These are phyloP conservation scores for Tylopilus sp. DNA, from an alignment of 1,284 basidiomycete species.

Conservation along the genomic window DNA sequence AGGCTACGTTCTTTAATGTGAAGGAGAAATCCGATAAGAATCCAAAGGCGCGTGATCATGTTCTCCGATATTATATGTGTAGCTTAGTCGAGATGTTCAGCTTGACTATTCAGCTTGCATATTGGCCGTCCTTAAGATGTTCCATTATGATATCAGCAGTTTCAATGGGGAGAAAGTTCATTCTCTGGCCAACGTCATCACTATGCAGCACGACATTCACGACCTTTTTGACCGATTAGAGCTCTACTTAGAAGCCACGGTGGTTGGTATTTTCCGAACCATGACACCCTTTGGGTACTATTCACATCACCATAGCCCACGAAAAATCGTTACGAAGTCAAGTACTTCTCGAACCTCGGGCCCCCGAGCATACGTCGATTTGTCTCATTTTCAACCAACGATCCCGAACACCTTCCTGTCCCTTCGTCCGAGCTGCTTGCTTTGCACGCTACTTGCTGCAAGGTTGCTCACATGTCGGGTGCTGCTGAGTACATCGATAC, in stretches of 20 bases:
- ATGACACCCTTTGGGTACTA: background rate
- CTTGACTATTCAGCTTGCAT: background rate
- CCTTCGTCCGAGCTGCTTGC: slow-evolving; percentile 1
- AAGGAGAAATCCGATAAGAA: background rate
- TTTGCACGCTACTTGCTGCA: slow-evolving; percentile 6
- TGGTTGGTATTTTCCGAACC: background rate
- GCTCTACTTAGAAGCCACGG: slow-evolving; percentile 5
- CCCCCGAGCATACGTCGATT: background rate
- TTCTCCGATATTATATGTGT: background rate
- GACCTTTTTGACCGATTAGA: background rate
- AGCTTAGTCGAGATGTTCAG: background rate
- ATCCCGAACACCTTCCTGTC: slow-evolving; percentile 1
- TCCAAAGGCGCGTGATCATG: background rate
- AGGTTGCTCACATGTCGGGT: slow-evolving; percentile 8
- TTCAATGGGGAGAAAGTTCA: slow-evolving; percentile 6
- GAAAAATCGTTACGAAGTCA: slow-evolving; percentile 1
- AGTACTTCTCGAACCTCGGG: background rate
- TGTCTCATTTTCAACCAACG: background rate
- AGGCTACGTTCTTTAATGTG: background rate
- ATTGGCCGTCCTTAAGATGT: background rate
- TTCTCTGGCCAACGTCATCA: background rate
- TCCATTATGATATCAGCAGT: background rate
- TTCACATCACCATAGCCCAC: background rate
- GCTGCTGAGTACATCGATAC: slow-evolving; percentile 5
- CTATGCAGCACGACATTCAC: too few relatives aligned